These are phyloP conservation scores for Trebouxia sp. DNA, from an alignment of 139 green algal species.

Conservation along the genomic window DNA sequence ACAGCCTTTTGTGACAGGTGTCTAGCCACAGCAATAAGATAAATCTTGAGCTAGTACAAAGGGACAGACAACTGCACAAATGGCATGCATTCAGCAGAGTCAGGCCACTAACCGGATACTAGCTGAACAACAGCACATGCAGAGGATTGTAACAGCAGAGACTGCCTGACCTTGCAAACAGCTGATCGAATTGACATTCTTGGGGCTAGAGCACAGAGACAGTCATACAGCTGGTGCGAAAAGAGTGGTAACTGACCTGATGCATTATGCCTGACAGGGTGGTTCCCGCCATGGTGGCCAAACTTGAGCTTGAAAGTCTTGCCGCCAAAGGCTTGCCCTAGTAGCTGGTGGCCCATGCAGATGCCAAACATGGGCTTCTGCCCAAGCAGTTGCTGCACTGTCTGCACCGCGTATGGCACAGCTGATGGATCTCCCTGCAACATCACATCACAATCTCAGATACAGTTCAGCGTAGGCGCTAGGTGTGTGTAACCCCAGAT, in stretches of 20 bases:
- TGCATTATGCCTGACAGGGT: conserved; percentile 88
- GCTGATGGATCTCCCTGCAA: conserved; percentile 93
- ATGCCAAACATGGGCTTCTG: conserved; percentile 99
- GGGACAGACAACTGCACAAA: too few relatives aligned
- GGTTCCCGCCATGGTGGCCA: conserved; percentile 99
- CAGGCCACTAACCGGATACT: too few relatives aligned
- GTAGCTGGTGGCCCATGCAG: conserved; percentile 99
- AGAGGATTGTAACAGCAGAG: too few relatives aligned
- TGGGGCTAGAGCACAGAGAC: too few relatives aligned
- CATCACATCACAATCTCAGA: neutral
- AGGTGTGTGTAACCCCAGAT: too few relatives aligned
- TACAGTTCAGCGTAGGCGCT: too few relatives aligned
- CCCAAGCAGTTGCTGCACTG: conserved; percentile 87
- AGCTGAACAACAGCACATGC: too few relatives aligned
- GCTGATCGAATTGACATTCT: neutral
- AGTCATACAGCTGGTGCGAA: too few relatives aligned
- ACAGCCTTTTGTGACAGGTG: too few relatives aligned
- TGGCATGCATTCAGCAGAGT: too few relatives aligned
- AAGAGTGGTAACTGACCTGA: conserved; percentile 58
- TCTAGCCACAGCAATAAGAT: too few relatives aligned
- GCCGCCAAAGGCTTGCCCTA: conserved; percentile 91
- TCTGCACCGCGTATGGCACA: conserved; percentile 97
- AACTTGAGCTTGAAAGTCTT: conserved; percentile 99
- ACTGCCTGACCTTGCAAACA: neutral
- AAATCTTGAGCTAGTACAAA: too few relatives aligned